phyloP scores from a whole-genome alignment of 2,329 filamentous ascomycete genomes.

The Fusarium phyllophilum region DNA sequence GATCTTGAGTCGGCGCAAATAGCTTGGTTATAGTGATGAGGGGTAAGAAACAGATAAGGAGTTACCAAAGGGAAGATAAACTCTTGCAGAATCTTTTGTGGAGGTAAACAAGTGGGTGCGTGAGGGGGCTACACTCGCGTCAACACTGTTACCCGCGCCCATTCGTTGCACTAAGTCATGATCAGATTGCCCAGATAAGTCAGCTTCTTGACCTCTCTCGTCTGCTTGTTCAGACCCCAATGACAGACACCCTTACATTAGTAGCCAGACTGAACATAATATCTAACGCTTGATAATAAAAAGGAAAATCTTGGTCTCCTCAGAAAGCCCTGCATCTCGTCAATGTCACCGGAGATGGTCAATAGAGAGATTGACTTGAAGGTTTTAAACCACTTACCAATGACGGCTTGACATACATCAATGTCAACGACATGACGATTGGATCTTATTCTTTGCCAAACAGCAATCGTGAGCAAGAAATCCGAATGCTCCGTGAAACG shows the following conservation, averaged over 20 bases:
- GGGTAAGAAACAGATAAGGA: not conserved
- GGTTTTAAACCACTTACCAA: not conserved
- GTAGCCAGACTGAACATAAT: no score
- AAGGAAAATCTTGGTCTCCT: not conserved
- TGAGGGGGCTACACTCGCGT: not conserved
- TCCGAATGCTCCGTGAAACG: rapidly evolving
- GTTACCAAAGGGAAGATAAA: not conserved
- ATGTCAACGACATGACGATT: rapidly evolving
- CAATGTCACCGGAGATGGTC: not conserved
- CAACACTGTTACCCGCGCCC: not conserved
- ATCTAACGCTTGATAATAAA: rapidly evolving
- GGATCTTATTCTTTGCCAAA: rapidly evolving
- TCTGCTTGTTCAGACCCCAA: rapidly evolving
- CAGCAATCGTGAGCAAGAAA: not conserved
- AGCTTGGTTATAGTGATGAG: rapidly evolving
- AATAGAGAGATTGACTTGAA: not conserved
- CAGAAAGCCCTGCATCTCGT: rapidly evolving
- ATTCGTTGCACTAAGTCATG: not conserved
- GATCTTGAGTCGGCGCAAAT: no score
- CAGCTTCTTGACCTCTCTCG: rapidly evolving
- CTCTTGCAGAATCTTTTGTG: rapidly evolving
- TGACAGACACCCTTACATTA: not conserved
- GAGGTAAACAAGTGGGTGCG: rapidly evolving
- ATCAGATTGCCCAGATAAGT: not conserved
- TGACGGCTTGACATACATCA: not conserved